phyloP scores from a whole-genome alignment of 192 early-diverging fungal species.

The Thamnidium elegans region DNA sequence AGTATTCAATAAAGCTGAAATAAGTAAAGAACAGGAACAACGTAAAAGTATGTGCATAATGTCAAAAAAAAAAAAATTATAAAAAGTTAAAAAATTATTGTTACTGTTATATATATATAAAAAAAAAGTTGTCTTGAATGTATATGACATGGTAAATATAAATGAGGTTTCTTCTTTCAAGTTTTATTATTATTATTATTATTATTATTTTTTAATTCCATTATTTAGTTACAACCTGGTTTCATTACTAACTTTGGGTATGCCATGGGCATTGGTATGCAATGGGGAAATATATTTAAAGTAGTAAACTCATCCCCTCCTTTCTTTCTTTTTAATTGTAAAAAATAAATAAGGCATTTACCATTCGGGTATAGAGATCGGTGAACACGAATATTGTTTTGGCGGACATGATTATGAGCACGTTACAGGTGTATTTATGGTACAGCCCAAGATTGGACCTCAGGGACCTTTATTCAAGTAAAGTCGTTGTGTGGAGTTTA shows the following conservation, averaged over 20 bases:
- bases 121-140: conserved; percentile 14
- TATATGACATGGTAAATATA: conserved; percentile 32
- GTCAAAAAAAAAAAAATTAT: neutral
- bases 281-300: neutral
- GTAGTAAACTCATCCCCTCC: neutral
- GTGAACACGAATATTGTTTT: conserved; percentile 34
- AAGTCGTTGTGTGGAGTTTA: neutral
- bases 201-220: neutral
- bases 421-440: conserved; percentile 35
- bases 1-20: conserved; percentile 2
- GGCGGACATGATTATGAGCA: conserved; percentile 34
- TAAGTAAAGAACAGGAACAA: neutral
- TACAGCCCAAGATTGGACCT: conserved; percentile 30
- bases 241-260: conserved; percentile 26
- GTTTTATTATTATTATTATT: neutral
- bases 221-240: conserved; percentile 24
- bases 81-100: neutral
- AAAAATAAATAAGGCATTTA: conserved; percentile 25
- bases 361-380: conserved; percentile 34
- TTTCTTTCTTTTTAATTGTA: neutral
- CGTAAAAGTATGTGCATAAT: conserved; percentile 8
- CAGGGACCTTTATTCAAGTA: conserved; percentile 29
- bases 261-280: conserved; percentile 26
- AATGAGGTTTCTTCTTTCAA: neutral
- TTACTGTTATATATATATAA: neutral